phyloP scores from a whole-genome alignment of 108 stramenopile species.

The Discostella stelligeroides region DNA sequence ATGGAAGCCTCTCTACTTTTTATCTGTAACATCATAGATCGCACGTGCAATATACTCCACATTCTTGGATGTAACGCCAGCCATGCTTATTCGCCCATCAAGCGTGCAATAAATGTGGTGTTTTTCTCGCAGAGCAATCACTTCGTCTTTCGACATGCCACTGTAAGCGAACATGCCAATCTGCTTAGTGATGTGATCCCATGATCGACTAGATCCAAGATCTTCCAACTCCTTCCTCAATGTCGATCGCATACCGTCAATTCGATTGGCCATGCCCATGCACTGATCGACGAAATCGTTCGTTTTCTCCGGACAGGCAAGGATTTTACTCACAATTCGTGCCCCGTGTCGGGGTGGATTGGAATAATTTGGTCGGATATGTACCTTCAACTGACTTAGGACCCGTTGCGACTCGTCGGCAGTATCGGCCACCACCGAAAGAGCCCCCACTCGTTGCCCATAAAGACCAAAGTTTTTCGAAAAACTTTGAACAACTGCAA shows the following conservation, averaged over 20 bases:
- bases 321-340: conserved; percentile 90
- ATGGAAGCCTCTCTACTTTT: conserved; percentile 14
- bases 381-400: conserved; percentile 92
- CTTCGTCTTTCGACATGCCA: conserved; percentile 94
- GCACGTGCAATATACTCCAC: conserved; percentile 95
- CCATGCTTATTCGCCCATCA: conserved; percentile 99
- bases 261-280: conserved; percentile 97
- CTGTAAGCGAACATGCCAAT: conserved; percentile 99
- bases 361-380: conserved; percentile 98
- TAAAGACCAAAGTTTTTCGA: conserved; percentile 99
- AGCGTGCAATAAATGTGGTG: conserved; percentile 97
- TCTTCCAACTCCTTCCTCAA: conserved; percentile 80
- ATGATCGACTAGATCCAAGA: conserved; percentile 79
- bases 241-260: conserved; percentile 84
- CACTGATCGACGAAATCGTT: conserved; percentile 91
- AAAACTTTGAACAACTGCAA: conserved; percentile 95
- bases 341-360: conserved; percentile 98
- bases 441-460: conserved; percentile 95
- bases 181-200: conserved; percentile 98
- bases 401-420: conserved; percentile 94
- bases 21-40: conserved; percentile 93
- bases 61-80: conserved; percentile 94
- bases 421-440: conserved; percentile 88
- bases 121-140: conserved; percentile 82
- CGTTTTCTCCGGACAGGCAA: conserved; percentile 81